Conservation (phyloP, 2,329 filamentous ascomycete genomes). For the Madurella fahalii region DNA sequence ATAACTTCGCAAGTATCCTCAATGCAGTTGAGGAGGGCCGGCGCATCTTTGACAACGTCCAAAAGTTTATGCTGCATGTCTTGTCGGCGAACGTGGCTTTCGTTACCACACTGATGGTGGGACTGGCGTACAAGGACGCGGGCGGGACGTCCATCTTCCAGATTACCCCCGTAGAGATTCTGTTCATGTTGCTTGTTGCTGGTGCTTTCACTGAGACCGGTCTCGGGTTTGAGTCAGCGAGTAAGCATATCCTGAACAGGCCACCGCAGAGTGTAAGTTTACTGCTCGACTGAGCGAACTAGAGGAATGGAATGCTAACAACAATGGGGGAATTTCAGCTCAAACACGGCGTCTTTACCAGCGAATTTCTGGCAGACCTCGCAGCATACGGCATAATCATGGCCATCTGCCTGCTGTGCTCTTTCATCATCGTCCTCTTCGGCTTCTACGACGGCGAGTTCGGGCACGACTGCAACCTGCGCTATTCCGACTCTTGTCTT, state of each 20-base stretch:
- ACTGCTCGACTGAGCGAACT: not conserved
- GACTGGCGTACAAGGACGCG: conserved; percentile 63
- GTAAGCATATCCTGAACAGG: conserved; percentile 61
- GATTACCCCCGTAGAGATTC: conserved; percentile 64
- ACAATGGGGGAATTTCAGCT: conserved; percentile 17
- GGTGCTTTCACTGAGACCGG: conserved; percentile 69
- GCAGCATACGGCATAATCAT: conserved; percentile 62
- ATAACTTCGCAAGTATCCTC: too few species aligned
- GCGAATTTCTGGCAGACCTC: conserved; percentile 60
- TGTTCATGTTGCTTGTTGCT: conserved; percentile 73
- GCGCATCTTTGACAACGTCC: too few species aligned
- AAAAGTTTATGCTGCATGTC: conserved; percentile 51
- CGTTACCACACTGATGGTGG: conserved; percentile 61
- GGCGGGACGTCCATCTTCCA: conserved; percentile 64
- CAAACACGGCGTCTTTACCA: conserved; percentile 57
- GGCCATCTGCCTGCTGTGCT: conserved; percentile 52
- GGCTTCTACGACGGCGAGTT: conserved; percentile 52
- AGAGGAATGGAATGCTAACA: conserved; percentile 15
- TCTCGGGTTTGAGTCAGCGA: conserved; percentile 64
- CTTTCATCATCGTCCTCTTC: conserved; percentile 57
- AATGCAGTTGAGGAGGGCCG: too few species aligned
- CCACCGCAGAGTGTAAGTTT: conserved; percentile 54
- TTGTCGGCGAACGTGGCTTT: conserved; percentile 65
- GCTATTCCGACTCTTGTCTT: conserved; percentile 48
- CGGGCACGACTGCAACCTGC: conserved; percentile 54